Evolutionary conservation across 2,329 filamentous ascomycete species (phyloP), one percentile per base, ranked within the genome.

Genomic region (Fusarium sp.): DNA sequence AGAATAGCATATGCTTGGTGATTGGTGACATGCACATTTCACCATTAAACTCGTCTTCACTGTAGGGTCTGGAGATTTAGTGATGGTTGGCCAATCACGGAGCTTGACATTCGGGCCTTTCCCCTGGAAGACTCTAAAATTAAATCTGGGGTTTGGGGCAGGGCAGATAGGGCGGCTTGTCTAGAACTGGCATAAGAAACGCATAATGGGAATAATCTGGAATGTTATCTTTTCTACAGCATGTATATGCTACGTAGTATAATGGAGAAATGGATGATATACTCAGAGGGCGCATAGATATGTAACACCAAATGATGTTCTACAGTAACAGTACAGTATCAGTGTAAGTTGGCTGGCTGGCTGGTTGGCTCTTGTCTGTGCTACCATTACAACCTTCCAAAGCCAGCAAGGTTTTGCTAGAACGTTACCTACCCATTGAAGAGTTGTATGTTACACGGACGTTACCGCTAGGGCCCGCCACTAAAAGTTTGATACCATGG

Each of bases 61-160:
- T 20, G 32, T 47, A 19, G 28, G 30, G 30, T 63, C 55, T 38
- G 24, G 45, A 34, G 49, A 48, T 43, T 32, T 4, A 30, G 47
- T 23, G 21, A 15, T 10, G 26, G n/a, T 24, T 32, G 9, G 4
- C 69, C 69, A 72, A 72, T 72, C 64, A 70, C 48, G 57, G 56
- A 64, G 53, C 49, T 44, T 56, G 15, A 38, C 50, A 71, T 57
- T 72, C 69, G 69, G 69, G 43, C 69, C 69, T 72, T 72, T 67
- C 67, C 62, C 66, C 53, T 67, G 54, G 54, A 43, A 19, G 47
- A 48, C 49, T 68, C 69, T 51, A 54, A 63, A 44, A 71, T 71
- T 56, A 56, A 36, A 69, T 72, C 69, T 69, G 69, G 69, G 69
- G 69, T 59, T 68, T 40, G n/a, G 23, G 24, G 38, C 34, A 36